These are phyloP conservation scores for Silene coronaria DNA, from an alignment of 179 eudicot species.

Conservation along the genomic window DNA sequence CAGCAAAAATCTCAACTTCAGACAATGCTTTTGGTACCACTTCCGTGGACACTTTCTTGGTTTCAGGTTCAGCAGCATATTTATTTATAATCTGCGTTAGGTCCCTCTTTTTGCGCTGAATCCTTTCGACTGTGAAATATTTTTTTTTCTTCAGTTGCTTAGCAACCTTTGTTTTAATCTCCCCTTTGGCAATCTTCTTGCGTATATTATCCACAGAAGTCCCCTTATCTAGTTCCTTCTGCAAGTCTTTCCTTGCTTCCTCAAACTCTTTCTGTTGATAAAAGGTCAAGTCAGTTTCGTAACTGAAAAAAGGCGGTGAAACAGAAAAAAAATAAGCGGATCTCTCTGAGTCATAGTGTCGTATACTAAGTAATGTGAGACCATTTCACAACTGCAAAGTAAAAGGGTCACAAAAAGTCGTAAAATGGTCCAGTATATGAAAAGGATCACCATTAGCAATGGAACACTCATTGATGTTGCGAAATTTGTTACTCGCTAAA, in stretches of 20 bases:
- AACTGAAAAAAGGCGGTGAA: not conserved
- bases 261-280: constrained; percentile 65
- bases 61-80: constrained; percentile 26
- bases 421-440: no score
- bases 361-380: no score
- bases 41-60: constrained; percentile 27
- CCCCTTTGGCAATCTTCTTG: constrained; percentile 65
- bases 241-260: constrained; percentile 84
- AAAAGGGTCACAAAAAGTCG: no score
- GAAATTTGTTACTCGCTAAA: no score
- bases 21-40: constrained; percentile 45
- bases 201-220: constrained; percentile 53
- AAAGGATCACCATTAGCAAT: no score
- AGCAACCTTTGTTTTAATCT: constrained; percentile 57
- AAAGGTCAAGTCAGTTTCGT: constrained; percentile 17
- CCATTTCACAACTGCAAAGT: no score
- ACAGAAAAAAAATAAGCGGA: not conserved
- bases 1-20: constrained; percentile 46
- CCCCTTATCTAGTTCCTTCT: constrained; percentile 65
- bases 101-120: constrained; percentile 86
- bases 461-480: no score
- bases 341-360: no score
- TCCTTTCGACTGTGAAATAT: constrained; percentile 41
- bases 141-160: constrained; percentile 47
- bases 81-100: constrained; percentile 53